phyloP scores from a whole-genome alignment of 208 protist species.

The Angomonas deanei region DNA sequence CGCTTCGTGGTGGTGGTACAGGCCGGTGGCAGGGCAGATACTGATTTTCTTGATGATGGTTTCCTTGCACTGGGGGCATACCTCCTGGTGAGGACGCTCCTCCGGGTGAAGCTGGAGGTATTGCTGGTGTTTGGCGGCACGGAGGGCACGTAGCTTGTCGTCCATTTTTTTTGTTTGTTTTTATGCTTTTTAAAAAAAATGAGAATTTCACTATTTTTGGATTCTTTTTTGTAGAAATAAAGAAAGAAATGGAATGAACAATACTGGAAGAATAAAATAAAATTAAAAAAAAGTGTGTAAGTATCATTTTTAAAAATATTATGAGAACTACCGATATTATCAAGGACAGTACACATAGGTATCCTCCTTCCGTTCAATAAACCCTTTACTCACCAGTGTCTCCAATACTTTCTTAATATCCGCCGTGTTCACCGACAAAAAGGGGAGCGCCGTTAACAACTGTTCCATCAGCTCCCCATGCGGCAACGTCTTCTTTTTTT shows the following conservation, averaged over 20 bases:
- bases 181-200: constrained; percentile 9
- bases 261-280: neutral
- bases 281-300: neutral
- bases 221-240: neutral
- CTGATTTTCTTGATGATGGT: constrained; percentile 29
- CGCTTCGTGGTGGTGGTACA: constrained; percentile 58
- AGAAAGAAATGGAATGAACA: neutral
- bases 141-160: constrained; percentile 20
- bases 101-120: constrained; percentile 18
- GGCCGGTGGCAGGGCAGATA: constrained; percentile 69
- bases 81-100: constrained; percentile 34
- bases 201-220: neutral
- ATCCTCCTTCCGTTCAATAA: neutral
- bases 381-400: neutral
- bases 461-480: neutral
- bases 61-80: constrained; percentile 53
- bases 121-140: constrained; percentile 22
- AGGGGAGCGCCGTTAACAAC: neutral
- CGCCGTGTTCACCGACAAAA: neutral
- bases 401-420: neutral
- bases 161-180: constrained; percentile 5
- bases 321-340: too few relatives aligned
- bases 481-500: neutral
- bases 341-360: neutral
- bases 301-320: too few relatives aligned